phyloP scores from a whole-genome alignment of 768 basidiomycete genomes.

The Kwoniella pini region DNA sequence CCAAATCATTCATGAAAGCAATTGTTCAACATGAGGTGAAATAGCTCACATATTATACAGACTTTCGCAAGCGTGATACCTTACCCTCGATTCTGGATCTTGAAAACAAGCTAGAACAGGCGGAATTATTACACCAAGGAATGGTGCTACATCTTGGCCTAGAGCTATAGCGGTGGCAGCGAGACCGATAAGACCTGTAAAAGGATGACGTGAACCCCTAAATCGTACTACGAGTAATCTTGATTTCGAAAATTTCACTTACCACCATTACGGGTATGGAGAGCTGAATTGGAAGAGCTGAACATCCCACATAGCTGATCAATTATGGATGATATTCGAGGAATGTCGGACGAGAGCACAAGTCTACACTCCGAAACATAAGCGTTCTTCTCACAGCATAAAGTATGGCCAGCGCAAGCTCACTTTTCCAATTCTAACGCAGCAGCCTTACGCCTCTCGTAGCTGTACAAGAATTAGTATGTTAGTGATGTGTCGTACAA shows the following conservation, averaged over 20 bases:
- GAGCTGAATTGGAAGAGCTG: conserved; percentile 73
- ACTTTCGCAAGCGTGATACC: conserved; percentile 95
- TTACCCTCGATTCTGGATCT: conserved; percentile 89
- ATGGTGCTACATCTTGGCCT: conserved; percentile 86
- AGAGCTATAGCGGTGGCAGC: conserved; percentile 97
- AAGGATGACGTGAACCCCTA: too few species aligned
- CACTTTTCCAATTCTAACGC: conserved; percentile 96
- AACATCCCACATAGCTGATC: conserved; percentile 96
- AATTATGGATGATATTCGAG: conserved; percentile 80
- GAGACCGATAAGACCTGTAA: conserved; percentile 75
- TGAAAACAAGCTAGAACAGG: conserved; percentile 87
- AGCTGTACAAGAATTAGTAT: conserved; percentile 53
- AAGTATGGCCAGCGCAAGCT: conserved; percentile 23
- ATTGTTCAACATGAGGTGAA: not conserved
- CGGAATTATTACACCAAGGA: conserved; percentile 89
- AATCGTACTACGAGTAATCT: too few species aligned
- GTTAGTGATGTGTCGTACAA: conserved; percentile 15
- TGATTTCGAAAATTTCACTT: too few species aligned
- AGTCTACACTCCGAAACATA: conserved; percentile 41
- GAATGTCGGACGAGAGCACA: conserved; percentile 76
- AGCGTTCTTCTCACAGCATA: not conserved
- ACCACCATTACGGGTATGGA: conserved; percentile 87
- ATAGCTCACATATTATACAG: conserved; percentile 81
- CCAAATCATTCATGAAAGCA: not conserved
- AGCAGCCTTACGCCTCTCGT: conserved; percentile 93